Conservation (phyloP, 176 grass and related monocot species). For the Canna indica region DNA sequence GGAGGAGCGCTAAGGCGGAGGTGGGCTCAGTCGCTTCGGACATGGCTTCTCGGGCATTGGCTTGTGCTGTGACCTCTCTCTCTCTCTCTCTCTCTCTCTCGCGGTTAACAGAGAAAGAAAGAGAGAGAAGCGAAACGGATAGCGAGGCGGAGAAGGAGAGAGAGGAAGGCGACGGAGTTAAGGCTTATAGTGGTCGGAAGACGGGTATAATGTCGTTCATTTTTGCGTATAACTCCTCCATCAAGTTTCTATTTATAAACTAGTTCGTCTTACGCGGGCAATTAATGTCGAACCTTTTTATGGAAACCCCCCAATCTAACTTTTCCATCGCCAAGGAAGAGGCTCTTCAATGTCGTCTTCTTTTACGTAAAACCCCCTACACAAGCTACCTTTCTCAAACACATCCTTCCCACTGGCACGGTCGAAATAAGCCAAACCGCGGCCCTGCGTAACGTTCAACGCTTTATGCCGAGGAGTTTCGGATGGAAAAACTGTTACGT, state of each 20-base stretch:
- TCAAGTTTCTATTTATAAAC: background rate
- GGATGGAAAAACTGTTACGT: background rate
- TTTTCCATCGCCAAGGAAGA: too few species aligned
- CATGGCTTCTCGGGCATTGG: slow-evolving; percentile 40
- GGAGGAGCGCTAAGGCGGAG: slow-evolving; percentile 8
- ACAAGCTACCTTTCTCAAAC: background rate
- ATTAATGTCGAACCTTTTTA: too few species aligned
- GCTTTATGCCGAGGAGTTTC: background rate
- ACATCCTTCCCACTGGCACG: background rate
- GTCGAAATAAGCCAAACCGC: background rate
- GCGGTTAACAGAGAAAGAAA: slow-evolving; percentile 1
- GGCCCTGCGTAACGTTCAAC: background rate
- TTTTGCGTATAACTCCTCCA: background rate
- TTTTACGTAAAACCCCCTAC: background rate
- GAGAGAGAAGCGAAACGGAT: slow-evolving; percentile 10
- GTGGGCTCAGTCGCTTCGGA: slow-evolving; percentile 29
- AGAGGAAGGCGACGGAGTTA: background rate
- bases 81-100: background rate
- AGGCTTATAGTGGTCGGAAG: slow-evolving; percentile 12
- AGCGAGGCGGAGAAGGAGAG: background rate
- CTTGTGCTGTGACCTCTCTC: background rate
- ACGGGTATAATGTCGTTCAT: background rate
- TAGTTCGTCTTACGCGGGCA: background rate
- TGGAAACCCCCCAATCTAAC: too few species aligned
- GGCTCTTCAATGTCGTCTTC: background rate